Evolutionary conservation across 129 eudicot genomes (phyloP).

Genomic region (Calendula officinalis): DNA sequence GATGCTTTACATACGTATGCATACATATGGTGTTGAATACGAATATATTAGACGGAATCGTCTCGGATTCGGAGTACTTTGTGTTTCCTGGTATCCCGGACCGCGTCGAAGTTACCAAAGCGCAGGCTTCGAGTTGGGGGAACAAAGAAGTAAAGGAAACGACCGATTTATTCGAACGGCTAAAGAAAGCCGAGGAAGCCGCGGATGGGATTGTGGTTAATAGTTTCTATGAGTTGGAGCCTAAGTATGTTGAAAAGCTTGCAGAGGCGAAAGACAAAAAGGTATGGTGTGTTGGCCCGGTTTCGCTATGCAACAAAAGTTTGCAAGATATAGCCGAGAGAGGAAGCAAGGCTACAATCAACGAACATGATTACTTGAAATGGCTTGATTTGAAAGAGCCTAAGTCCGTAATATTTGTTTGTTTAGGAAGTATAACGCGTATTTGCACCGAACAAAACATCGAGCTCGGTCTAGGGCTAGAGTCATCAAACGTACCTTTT

Average conservation of each 20-base stretch:
- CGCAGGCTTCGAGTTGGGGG: conserved; percentile 24
- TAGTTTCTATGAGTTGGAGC: conserved; percentile 54
- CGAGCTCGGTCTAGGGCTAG: conserved; percentile 50
- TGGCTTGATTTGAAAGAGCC: conserved; percentile 58
- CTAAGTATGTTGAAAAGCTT: conserved; percentile 33
- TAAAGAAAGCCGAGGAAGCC: conserved; percentile 14
- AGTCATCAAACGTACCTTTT: conserved; percentile 38
- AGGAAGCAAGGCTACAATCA: conserved; percentile 44
- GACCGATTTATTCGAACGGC: background rate
- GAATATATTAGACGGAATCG: conserved; percentile 18
- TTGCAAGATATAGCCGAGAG: conserved; percentile 39
- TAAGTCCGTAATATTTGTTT: conserved; percentile 44
- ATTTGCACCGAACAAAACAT: conserved; percentile 32
- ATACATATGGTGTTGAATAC: conserved; percentile 17
- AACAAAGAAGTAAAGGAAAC: background rate
- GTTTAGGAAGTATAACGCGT: conserved; percentile 58
- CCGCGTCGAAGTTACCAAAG: conserved; percentile 32
- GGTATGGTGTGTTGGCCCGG: conserved; percentile 65
- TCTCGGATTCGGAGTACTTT: conserved; percentile 27
- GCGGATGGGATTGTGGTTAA: conserved; percentile 42
- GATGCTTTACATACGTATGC: conserved; percentile 41
- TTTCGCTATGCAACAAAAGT: conserved; percentile 44
- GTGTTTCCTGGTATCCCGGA: conserved; percentile 42
- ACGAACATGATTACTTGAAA: conserved; percentile 37
- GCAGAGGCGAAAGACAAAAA: conserved; percentile 25